Evolutionary conservation across 2,329 filamentous ascomycete genomes (phyloP).

Genomic region (Orbilia quercus): DNA sequence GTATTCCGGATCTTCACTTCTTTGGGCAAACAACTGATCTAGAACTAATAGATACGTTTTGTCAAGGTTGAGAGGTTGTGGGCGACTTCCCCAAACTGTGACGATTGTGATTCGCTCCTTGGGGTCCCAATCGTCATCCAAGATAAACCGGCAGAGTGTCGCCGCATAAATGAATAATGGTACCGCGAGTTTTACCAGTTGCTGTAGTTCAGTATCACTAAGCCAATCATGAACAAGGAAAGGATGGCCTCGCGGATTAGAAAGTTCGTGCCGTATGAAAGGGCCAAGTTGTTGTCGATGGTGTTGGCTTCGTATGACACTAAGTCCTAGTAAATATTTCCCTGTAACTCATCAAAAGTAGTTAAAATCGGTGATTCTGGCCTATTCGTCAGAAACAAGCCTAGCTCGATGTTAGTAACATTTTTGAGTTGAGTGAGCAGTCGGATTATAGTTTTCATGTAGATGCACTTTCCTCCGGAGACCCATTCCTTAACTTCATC

Average conservation of each 20-base stretch:
- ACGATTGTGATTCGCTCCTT: conserved; percentile 16
- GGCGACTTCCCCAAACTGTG: not conserved
- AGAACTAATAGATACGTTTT: conserved; percentile 21
- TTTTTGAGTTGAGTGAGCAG: conserved; percentile 42
- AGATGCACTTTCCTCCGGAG: conserved; percentile 55
- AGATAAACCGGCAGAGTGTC: conserved; percentile 60
- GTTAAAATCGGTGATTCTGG: conserved; percentile 58
- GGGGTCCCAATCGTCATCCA: conserved; percentile 5
- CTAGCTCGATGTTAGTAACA: conserved; percentile 41
- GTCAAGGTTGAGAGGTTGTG: not conserved
- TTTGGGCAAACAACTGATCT: conserved; percentile 1
- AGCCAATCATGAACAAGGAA: conserved; percentile 45
- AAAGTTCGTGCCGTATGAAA: conserved; percentile 57
- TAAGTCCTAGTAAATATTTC: conserved; percentile 37
- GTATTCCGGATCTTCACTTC: not conserved
- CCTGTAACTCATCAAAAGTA: conserved; percentile 52
- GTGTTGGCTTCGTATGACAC: conserved; percentile 31
- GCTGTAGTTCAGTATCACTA: conserved; percentile 45
- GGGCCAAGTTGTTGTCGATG: conserved; percentile 60
- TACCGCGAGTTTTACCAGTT: conserved; percentile 56
- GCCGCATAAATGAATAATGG: conserved; percentile 60
- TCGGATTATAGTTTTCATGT: conserved; percentile 56
- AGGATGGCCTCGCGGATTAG: conserved; percentile 39
- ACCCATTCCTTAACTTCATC: conserved; percentile 56
- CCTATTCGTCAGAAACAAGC: conserved; percentile 59